A percentile compares a stretch with the other conserved stretches of the same genome.
Conservation (phyloP, 768 basidiomycete genomes). For the Lanmaoa pseudosensibilis region DNA sequence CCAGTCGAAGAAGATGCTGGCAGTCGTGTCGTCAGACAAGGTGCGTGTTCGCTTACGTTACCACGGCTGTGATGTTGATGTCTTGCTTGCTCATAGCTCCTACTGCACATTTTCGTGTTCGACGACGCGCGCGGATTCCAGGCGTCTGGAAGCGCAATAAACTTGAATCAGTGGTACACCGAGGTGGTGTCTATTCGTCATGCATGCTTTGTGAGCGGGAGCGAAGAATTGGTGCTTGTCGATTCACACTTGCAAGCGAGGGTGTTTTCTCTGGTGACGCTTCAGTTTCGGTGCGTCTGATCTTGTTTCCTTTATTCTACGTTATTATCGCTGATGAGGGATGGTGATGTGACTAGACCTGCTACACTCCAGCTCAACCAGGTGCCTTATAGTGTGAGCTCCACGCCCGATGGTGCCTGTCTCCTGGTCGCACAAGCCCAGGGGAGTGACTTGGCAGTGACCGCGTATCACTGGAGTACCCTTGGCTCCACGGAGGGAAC, state of each 20-base stretch:
- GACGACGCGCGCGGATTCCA: constrained; percentile 47
- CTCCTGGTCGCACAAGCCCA: constrained; percentile 37
- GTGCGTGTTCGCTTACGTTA: constrained; percentile 20
- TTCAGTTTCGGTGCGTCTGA: constrained; percentile 48
- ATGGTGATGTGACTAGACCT: constrained; percentile 35
- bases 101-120: constrained; percentile 47
- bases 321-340: background rate
- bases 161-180: constrained; percentile 46
- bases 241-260: constrained; percentile 45
- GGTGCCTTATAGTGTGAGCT: constrained; percentile 33
- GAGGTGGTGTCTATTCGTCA: constrained; percentile 29
- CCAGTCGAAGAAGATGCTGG: constrained; percentile 49
- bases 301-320: background rate
- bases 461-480: constrained; percentile 54
- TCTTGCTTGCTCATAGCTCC: constrained; percentile 22
- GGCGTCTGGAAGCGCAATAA: constrained; percentile 40
- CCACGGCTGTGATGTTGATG: rapidly evolving
- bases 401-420: constrained; percentile 58
- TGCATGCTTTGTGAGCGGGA: constrained; percentile 47
- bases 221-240: constrained; percentile 52
- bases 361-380: constrained; percentile 41
- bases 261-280: constrained; percentile 54
- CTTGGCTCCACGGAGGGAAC: constrained; percentile 54
- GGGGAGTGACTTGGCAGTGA: constrained; percentile 21
- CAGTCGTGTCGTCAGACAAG: constrained; percentile 44